Percentiles rank a stretch among this genome's conserved stretches.
Conservation (phyloP, 1,284 basidiomycete species). For the Papiliotrema flavescens region DNA sequence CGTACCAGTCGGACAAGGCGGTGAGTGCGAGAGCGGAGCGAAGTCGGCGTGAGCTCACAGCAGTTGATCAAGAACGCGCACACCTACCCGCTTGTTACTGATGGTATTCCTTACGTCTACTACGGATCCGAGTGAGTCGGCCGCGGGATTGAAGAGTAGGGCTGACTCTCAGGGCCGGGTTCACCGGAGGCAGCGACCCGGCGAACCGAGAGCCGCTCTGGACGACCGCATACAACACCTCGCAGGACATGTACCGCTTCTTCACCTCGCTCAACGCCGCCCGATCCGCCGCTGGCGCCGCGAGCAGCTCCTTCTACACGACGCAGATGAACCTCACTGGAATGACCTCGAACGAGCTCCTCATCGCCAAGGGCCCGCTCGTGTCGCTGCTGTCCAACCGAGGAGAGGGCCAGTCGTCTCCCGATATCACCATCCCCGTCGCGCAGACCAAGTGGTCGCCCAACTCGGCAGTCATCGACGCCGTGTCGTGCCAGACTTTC, state of each 20-base stretch:
- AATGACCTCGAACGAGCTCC: slow-evolving; percentile 52
- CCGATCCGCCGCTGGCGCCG: slow-evolving; percentile 57
- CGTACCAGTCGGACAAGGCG: slow-evolving; percentile 19
- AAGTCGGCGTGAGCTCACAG: background rate
- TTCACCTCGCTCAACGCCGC: slow-evolving; percentile 60
- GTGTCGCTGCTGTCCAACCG: slow-evolving; percentile 63
- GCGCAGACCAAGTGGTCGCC: slow-evolving; percentile 21
- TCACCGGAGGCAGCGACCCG: slow-evolving; percentile 50
- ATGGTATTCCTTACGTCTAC: slow-evolving; percentile 59
- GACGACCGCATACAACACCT: slow-evolving; percentile 50
- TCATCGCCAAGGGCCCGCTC: slow-evolving; percentile 62
- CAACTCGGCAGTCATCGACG: slow-evolving; percentile 28
- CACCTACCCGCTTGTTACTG: slow-evolving; percentile 50
- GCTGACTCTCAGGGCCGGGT: slow-evolving; percentile 42
- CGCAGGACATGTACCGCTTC: slow-evolving; percentile 53
- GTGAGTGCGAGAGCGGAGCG: slow-evolving; percentile 8
- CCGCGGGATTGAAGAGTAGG: background rate
- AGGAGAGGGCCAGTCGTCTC: slow-evolving; percentile 17
- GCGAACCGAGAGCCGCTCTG: slow-evolving; percentile 47
- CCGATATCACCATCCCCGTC: slow-evolving; percentile 23
- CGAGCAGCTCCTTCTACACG: slow-evolving; percentile 54
- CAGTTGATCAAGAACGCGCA: slow-evolving; percentile 51
- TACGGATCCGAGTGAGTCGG: slow-evolving; percentile 15
- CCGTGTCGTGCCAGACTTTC: slow-evolving; percentile 28
- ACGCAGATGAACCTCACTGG: slow-evolving; percentile 54